Base-by-base conservation (phyloP, 441 rosid genomes). In the Cnidoscolus chayamansa region DNA sequence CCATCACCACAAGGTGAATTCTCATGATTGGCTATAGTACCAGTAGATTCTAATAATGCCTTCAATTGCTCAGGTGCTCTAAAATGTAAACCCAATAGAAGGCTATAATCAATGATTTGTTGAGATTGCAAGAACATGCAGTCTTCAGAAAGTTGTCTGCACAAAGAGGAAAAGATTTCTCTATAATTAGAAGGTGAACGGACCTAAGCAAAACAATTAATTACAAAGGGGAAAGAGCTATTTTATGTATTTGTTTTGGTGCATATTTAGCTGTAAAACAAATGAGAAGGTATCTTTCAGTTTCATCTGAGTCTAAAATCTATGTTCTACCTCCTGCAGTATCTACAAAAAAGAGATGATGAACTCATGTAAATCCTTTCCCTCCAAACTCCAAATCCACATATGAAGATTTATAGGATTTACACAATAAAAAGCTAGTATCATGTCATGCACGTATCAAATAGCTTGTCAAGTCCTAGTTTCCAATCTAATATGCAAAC, bases 41-140 rank as follows among this genome's bases (percentile, higher is more conserved):
- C 81, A 20, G 92, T 81, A 70, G 88, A 82, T 72, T 87, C 91
- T 60, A 89, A 74, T 50, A 86, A 78, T 68, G 87, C 83, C 78
- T 77, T 79, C 79, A 90, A 83, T 63, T 90, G 92, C 67, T 86
- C 90, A 8, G 99, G 99, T 37, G 94, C 98, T 87, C 96, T 88
- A 81, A 93, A 96, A 85, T 96, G 97, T 76, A 96, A 72, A 61
- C 99, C 99, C 79, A 96, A 72, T 48, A 96, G 86, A 81, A 96
- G 97, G 83, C 99, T 96, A 69, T 96, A 96, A 79, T 96, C 99
- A 56, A 96, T 84, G 77, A 96, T 91, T 43, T 88, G 90, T 71
- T 91, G 93, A 73, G 97, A 91, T 81, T 93, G 93, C 81, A 96
- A 82, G 84, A 96, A 96, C 67, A 4, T 72, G 86, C 94, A 86